Conservation (phyloP, 352 stramenopile genomes). For the Pythium insidiosum region DNA sequence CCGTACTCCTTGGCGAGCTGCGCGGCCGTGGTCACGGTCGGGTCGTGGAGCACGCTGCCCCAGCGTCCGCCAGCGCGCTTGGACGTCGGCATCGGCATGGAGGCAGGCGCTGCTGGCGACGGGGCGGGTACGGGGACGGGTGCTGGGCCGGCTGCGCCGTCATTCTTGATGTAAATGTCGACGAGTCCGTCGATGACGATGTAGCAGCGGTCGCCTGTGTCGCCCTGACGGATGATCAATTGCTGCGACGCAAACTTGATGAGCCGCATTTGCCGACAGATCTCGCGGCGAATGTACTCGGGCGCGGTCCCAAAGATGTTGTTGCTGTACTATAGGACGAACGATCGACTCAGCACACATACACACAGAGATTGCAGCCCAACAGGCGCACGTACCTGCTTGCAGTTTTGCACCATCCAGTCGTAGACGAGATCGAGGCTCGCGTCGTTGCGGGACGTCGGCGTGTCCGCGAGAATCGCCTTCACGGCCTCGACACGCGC, state of each 20-base stretch:
- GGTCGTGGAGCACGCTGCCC: neutral
- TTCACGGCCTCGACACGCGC: slow-evolving; percentile 43
- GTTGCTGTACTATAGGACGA: slow-evolving; percentile 44
- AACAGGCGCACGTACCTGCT: slow-evolving; percentile 25
- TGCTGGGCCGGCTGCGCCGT: too few relatives aligned
- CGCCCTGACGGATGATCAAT: slow-evolving; percentile 59
- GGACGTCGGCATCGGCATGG: neutral
- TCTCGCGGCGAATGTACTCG: slow-evolving; percentile 73
- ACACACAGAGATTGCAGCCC: neutral
- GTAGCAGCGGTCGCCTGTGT: slow-evolving; percentile 69
- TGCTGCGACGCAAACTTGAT: slow-evolving; percentile 43
- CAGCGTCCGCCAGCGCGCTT: neutral
- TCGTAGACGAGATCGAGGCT: slow-evolving; percentile 65
- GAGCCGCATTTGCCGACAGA: slow-evolving; percentile 69
- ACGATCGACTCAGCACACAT: neutral
- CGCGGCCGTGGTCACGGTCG: neutral
- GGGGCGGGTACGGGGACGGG: neutral
- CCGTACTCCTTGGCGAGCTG: slow-evolving; percentile 29
- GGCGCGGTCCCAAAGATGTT: slow-evolving; percentile 71
- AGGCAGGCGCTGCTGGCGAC: neutral
- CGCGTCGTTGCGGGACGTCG: slow-evolving; percentile 42
- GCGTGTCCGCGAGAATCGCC: slow-evolving; percentile 39
- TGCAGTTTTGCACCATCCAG: slow-evolving; percentile 79
- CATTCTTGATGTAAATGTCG: slow-evolving; percentile 62
- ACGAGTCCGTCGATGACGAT: slow-evolving; percentile 72